Evolutionary conservation across 2,329 filamentous ascomycete species (phyloP), one percentile per base, ranked within the genome.

Genomic region (Colletotrichum sp.): DNA sequence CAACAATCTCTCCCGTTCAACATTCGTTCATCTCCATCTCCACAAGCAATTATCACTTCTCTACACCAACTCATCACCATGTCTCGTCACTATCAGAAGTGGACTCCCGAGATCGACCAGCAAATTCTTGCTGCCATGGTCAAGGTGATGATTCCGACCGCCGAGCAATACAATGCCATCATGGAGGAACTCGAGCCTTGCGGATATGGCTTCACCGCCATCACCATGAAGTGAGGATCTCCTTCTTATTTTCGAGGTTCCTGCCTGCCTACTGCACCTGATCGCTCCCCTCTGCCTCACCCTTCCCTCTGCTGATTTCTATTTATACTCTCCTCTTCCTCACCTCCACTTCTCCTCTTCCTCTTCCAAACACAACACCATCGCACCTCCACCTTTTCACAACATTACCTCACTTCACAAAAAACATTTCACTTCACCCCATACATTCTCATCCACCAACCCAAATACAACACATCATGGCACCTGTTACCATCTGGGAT

Each of bases 141-240:
- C n/a, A n/a, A n/a, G n/a, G n/a, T n/a, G n/a, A n/a, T n/a, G n/a
- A n/a, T n/a, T n/a, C n/a, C n/a, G n/a, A n/a, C n/a, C n/a, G n/a
- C n/a, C n/a, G n/a, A n/a, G n/a, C n/a, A n/a, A n/a, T n/a, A n/a
- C 8, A 82, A 87, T 79, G 79, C 79, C 0, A 79, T 86, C 6
- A 80, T 89, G 52, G 78, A 81, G 0, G 80, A 77, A 6, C 79
- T 83, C 5, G 16, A 36, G 5, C 32, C 68, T 7, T 82, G 83
- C 71, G 87, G 86, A 12, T 87, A 88, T 71, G 78, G 78, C 1
- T 88, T 87, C 67, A 84, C 83, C 5, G 81, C 84, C 32, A 81
- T 80, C 32, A 87, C 87, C 67, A 83, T 88, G 59, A 21, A 43
- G 61, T 43, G 82, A 84, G 86, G 88, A 86, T 70, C 80, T 18